phyloP scores from a whole-genome alignment of 2,329 filamentous ascomycete genomes.

The Curvularia sp. region DNA sequence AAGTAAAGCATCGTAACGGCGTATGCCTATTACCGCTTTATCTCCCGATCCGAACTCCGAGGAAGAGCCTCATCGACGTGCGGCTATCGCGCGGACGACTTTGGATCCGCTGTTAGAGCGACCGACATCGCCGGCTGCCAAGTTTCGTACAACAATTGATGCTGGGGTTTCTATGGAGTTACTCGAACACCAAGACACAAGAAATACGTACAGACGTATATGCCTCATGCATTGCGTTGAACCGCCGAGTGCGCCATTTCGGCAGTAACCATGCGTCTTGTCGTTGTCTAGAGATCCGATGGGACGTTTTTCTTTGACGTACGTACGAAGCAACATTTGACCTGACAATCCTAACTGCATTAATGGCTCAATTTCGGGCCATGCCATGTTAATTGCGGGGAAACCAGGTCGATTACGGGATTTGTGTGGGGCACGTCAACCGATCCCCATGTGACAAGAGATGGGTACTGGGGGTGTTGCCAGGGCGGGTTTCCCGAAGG shows the following conservation, averaged over 20 bases:
- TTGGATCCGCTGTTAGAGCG: neutral
- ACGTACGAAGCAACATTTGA: neutral
- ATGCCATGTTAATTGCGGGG: constrained; percentile 12
- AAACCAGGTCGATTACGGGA: constrained; percentile 6
- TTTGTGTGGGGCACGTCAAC: constrained; percentile 16
- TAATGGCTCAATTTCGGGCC: constrained; percentile 21
- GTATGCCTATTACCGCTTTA: neutral
- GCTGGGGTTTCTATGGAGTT: neutral
- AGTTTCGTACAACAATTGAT: neutral
- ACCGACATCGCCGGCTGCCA: neutral
- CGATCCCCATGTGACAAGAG: constrained; percentile 12
- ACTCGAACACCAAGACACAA: neutral
- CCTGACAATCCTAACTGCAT: constrained; percentile 10
- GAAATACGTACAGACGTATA: neutral
- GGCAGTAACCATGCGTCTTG: constrained; percentile 3
- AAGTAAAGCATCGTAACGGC: neutral
- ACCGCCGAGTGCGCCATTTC: neutral
- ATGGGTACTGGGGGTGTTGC: constrained; percentile 5
- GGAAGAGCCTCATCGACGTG: constrained; percentile 1
- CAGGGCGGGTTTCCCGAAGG: constrained; percentile 5
- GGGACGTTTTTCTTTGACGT: neutral
- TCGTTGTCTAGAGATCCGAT: neutral
- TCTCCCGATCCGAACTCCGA: neutral
- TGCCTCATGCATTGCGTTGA: neutral
- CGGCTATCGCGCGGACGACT: neutral